Evolutionary conservation across 2,329 filamentous ascomycete genomes (phyloP), one percentile per base, ranked within the genome.

Genomic region (Cladosporium sp.): DNA sequence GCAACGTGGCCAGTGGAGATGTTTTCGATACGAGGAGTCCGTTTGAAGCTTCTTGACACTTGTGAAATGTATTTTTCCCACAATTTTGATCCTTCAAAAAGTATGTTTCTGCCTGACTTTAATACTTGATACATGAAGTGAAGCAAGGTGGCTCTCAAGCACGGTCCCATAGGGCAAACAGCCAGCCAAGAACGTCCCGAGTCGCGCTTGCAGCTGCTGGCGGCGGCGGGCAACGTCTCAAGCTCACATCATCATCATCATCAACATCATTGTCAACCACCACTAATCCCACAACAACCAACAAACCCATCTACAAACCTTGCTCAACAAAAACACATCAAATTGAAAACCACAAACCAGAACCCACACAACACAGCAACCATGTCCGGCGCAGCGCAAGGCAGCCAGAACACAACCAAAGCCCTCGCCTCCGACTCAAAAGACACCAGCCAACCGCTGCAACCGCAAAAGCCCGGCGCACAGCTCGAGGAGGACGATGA

Each of bases 401-500:
- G 62, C 61, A 63, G 64, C 59, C 54, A 62, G 49, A 56, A 56
- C 55, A 71, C 70, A 43, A 67, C 68, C 56, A 73, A 75, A 65
- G 66, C 70, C 47, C 60, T 63, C 48, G 66, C 62, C 65, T 63
- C 73, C 57, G 58, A 65, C 59, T 54, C 56, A 47, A 65, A 64
- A 45, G 57, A 73, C 58, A 66, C 72, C 30, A 63, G 68, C 53
- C 75, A 73, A 64, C 76, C 71, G 52, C 74, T 78, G 59, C 74
- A 77, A 59, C 75, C 82, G 64, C 76, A 83, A 66, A 86, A 86
- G 70, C 76, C 82, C 52, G 70, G 77, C 49, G 75, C 85, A 29
- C 81, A 87, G 52, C 80, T 97, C 22, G 93, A 96, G 70, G 93
- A 99, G 70, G 93, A 99, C 67, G 93, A 99, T 70, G 93, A 99